These are phyloP conservation scores for Solanum bulbocastanum DNA, from an alignment of 257 asterid genomes.

Conservation along the genomic window DNA sequence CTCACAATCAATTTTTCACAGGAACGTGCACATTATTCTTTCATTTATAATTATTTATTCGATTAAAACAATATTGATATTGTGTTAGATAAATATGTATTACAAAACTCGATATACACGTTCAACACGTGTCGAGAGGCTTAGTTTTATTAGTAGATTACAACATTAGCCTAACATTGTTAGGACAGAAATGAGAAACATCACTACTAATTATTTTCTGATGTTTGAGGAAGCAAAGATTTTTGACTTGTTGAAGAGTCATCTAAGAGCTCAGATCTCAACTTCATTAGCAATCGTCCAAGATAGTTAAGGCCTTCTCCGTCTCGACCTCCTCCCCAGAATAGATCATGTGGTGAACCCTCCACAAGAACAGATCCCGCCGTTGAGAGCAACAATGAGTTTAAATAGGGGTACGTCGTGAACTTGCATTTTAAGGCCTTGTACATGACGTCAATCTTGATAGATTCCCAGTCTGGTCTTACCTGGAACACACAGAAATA, in stretches of 20 bases:
- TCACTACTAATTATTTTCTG: conserved; percentile 6
- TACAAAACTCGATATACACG: background rate
- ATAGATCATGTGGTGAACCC: conserved; percentile 89
- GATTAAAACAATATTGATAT: too few species aligned
- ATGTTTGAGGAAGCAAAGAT: conserved; percentile 4
- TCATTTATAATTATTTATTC: too few species aligned
- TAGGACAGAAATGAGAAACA: background rate
- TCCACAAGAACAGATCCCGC: conserved; percentile 89
- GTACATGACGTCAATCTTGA: conserved; percentile 66
- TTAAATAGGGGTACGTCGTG: conserved; percentile 46
- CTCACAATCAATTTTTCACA: too few species aligned
- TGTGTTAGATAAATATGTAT: background rate
- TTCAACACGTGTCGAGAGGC: background rate
- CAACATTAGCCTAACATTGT: background rate
- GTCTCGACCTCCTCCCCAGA: conserved; percentile 99
- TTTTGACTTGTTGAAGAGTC: conserved; percentile 16
- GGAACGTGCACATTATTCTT: too few species aligned
- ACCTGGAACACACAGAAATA: conserved; percentile 31
- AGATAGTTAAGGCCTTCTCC: conserved; percentile 97
- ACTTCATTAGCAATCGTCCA: conserved; percentile 80
- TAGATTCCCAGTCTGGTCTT: conserved; percentile 74
- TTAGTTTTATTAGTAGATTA: background rate
- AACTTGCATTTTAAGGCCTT: conserved; percentile 73
- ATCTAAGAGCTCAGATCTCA: conserved; percentile 71
- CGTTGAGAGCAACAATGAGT: conserved; percentile 65